Evolutionary conservation across 1,139 yeast species (phyloP).

Genomic region (Hemisphaericaspora xylanilytica): DNA sequence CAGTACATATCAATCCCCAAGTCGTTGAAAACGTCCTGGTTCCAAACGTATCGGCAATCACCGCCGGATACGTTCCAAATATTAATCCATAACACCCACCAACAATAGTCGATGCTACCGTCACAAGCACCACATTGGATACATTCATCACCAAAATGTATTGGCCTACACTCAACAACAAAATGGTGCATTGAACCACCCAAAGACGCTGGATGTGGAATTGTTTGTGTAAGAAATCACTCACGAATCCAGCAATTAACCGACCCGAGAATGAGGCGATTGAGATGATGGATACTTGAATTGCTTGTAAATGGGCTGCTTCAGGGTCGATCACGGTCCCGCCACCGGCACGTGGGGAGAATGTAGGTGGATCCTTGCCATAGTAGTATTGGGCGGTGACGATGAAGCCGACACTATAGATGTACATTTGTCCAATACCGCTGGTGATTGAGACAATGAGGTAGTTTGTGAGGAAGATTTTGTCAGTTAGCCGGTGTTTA

Average conservation of each 20-base stretch:
- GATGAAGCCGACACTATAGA: conserved; percentile 44
- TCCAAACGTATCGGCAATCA: conserved; percentile 46
- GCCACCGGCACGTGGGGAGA: conserved; percentile 3
- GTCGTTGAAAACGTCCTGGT: conserved; percentile 40
- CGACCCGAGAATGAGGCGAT: conserved; percentile 42
- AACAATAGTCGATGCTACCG: conserved; percentile 32
- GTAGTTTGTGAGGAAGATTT: conserved; percentile 33
- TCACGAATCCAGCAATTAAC: conserved; percentile 35
- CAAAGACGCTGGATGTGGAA: conserved; percentile 39
- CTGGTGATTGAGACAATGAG: conserved; percentile 34
- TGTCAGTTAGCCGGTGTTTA: conserved; percentile 23
- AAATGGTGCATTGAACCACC: conserved; percentile 34
- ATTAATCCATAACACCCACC: conserved; percentile 43
- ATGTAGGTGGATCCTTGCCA: conserved; percentile 8
- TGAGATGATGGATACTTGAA: conserved; percentile 45
- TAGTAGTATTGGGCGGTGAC: conserved; percentile 40
- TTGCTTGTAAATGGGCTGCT: conserved; percentile 40
- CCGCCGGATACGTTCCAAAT: conserved; percentile 47
- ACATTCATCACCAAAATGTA: conserved; percentile 28
- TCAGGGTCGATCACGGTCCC: conserved; percentile 11
- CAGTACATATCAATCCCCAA: conserved; percentile 48
- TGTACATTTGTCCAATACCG: conserved; percentile 45
- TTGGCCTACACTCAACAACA: conserved; percentile 31
- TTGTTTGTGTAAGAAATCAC: conserved; percentile 36
- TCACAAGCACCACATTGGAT: conserved; percentile 25